Conservation (phyloP, 2,329 filamentous ascomycete species). For the Colletotrichum tanaceti region DNA sequence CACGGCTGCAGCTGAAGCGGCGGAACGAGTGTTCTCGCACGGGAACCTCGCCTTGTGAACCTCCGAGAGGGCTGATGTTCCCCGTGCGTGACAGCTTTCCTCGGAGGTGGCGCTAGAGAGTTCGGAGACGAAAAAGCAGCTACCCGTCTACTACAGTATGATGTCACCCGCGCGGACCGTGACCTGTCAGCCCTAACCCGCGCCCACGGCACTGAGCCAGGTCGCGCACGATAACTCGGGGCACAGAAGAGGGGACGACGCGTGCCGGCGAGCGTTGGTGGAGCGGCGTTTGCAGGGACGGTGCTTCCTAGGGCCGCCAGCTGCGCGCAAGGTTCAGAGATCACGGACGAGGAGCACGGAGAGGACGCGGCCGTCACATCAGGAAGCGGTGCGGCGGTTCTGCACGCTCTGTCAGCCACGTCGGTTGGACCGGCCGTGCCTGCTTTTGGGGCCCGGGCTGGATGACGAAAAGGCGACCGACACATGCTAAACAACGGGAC, state of each 20-base stretch:
- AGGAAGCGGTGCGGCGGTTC: neutral
- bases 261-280: neutral
- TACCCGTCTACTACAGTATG: slow-evolving; percentile 7
- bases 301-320: neutral
- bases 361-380: neutral
- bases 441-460: neutral
- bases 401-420: neutral
- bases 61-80: neutral
- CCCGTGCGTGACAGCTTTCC: neutral
- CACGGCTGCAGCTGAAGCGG: neutral
- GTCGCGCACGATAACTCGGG: slow-evolving; percentile 2
- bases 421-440: neutral
- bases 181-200: slow-evolving; percentile 11
- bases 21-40: neutral
- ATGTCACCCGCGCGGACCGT: slow-evolving; percentile 8
- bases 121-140: slow-evolving; percentile 1
- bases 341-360: neutral
- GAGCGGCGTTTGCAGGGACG: slow-evolving; percentile 14
- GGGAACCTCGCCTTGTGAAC: neutral
- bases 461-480: slow-evolving; percentile 4
- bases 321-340: neutral
- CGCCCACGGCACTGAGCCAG: slow-evolving; percentile 3
- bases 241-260: neutral
- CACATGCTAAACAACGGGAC: slow-evolving; percentile 10
- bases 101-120: neutral